phyloP scores from a whole-genome alignment of 73 alveolate genomes.

The Paramecium primaurelia region DNA sequence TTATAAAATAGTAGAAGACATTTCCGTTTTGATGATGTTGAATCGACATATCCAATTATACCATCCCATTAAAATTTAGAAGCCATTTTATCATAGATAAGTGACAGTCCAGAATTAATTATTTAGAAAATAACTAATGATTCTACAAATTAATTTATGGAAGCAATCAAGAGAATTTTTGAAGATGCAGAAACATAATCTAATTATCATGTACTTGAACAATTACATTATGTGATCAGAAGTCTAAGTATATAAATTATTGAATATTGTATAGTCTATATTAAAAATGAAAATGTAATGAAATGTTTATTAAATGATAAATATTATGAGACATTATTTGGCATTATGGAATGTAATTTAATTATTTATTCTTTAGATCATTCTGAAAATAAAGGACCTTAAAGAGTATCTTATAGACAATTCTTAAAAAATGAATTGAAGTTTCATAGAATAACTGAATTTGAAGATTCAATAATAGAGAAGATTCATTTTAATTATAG shows the following conservation, averaged over 20 bases:
- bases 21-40: not conserved
- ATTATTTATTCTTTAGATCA: not conserved
- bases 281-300: not conserved
- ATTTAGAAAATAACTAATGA: not conserved
- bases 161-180: not conserved
- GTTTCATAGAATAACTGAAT: not conserved
- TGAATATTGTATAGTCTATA: not conserved
- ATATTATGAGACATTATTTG: not conserved
- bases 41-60: not conserved
- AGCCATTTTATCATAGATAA: not conserved
- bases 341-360: not conserved
- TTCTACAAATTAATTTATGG: not conserved
- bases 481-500: constrained; percentile 12
- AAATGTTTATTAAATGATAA: not conserved
- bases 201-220: not conserved
- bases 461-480: not conserved
- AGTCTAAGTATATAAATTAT: not conserved
- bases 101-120: not conserved
- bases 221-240: not conserved
- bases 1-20: not conserved
- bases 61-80: not conserved
- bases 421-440: not conserved
- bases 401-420: not conserved
- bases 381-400: not conserved
- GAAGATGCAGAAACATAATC: not conserved